These are phyloP conservation scores for Theileria sp. DNA, from an alignment of 169 alveolate species.

Conservation along the genomic window DNA sequence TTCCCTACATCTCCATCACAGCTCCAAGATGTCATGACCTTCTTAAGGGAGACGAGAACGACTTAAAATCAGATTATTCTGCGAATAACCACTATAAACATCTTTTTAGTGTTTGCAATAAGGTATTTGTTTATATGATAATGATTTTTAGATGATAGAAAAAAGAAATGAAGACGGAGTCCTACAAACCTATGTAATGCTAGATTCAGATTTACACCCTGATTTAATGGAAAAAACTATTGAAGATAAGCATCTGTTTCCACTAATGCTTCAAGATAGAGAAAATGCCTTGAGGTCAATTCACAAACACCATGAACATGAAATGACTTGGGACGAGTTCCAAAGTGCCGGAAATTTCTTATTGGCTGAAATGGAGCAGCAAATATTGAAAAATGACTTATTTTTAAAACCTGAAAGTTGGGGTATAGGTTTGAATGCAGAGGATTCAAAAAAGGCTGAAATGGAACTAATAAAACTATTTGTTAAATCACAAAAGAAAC, in stretches of 20 bases:
- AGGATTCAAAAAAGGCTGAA: conserved; percentile 52
- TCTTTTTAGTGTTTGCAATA: conserved; percentile 28
- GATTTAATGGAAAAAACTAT: conserved; percentile 33
- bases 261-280: conserved; percentile 53
- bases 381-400: conserved; percentile 30
- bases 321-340: conserved; percentile 65
- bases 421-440: conserved; percentile 45
- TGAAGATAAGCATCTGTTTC: conserved; percentile 48
- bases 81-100: conserved; percentile 27
- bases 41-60: conserved; percentile 20
- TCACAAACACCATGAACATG: conserved; percentile 38
- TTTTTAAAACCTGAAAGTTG: conserved; percentile 55
- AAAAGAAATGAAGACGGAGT: conserved; percentile 33
- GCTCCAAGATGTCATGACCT: conserved; percentile 53
- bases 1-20: conserved; percentile 62
- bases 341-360: conserved; percentile 50
- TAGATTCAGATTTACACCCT: conserved; percentile 60
- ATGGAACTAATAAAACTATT: conserved; percentile 47
- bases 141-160: conserved; percentile 26
- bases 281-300: conserved; percentile 35
- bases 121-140: conserved; percentile 2
- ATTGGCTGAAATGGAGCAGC: conserved; percentile 46
- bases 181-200: conserved; percentile 60
- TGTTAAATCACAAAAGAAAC: conserved; percentile 49
- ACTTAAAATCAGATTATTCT: conserved; percentile 15